Evolutionary conservation across 2,329 filamentous ascomycete genomes (phyloP), one percentile per base, ranked within the genome.

Genomic region (Uncinocarpus reesii): DNA sequence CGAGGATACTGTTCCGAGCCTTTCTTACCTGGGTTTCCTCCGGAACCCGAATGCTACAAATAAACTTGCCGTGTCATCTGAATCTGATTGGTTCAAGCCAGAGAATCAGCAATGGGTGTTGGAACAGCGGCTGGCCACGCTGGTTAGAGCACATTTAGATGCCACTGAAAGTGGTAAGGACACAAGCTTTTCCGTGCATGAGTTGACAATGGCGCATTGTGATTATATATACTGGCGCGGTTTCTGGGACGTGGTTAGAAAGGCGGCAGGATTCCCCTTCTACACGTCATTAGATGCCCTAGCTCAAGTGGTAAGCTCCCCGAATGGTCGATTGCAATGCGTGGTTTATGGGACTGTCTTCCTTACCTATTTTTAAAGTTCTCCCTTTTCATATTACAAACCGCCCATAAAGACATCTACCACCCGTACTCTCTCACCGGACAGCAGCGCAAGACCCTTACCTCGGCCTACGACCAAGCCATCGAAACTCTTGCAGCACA

Each of bases 151-250:
- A 5, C 57, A 59, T 47, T 48, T 59, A 18, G 51, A 55, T 28
- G 57, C 56, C 24, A 57, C 49, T 13, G 31, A 50, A 10, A 37
- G 35, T 8, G 53, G 52, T 4, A 54, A 49, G 18, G 57, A 59
- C 36, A 58, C 56, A 7, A 57, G 55, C 40, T 59, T 57, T 37
- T 50, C 52, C n/a, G 49, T 50, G 2, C 54, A 56, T 42, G 49
- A 53, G n/a, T 47, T 59, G 6, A 58, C 57, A 16, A 59, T 59
- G 57, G 57, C 57, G 8, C 57, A 58, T 47, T 52, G 54, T 15
- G 57, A 58, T 42, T 56, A 52, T 31, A 31, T 52, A 24, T 58
- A 58, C 37, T 58, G 56, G 56, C 44, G 52, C 24, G 52, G 54
- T 2, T 52, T 59, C 16, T 53, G 53, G 54, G 47, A 54, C 4